These are phyloP conservation scores for Exophiala mesophila DNA, from an alignment of 2,329 filamentous ascomycete species.

Conservation along the genomic window DNA sequence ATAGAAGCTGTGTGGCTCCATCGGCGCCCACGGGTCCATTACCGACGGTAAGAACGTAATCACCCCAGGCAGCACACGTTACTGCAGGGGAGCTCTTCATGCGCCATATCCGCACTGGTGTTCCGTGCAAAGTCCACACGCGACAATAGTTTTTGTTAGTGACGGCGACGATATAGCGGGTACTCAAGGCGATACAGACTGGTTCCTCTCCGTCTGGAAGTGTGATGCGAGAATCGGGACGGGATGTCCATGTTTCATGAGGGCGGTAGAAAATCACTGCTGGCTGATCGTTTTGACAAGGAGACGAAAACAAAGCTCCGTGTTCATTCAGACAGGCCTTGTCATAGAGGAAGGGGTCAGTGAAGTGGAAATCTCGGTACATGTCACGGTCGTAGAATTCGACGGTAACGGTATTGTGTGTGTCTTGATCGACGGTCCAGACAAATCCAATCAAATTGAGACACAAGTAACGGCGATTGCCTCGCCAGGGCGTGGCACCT, in stretches of 20 bases:
- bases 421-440: slow-evolving; percentile 95
- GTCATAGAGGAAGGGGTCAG: slow-evolving; percentile 91
- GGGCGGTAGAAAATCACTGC: slow-evolving; percentile 93
- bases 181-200: slow-evolving; percentile 81
- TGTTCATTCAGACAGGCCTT: slow-evolving; percentile 76
- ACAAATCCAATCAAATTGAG: slow-evolving; percentile 91
- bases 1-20: slow-evolving; percentile 72
- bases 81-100: slow-evolving; percentile 88
- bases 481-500: slow-evolving; percentile 91
- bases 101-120: slow-evolving; percentile 81
- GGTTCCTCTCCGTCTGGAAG: slow-evolving; percentile 85
- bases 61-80: slow-evolving; percentile 87
- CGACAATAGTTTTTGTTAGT: slow-evolving; percentile 85
- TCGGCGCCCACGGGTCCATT: slow-evolving; percentile 81
- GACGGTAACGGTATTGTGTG: slow-evolving; percentile 87
- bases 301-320: slow-evolving; percentile 18
- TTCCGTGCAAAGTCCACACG: slow-evolving; percentile 87
- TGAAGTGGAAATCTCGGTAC: slow-evolving; percentile 94
- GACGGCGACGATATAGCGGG: slow-evolving; percentile 83
- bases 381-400: slow-evolving; percentile 96
- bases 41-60: slow-evolving; percentile 94
- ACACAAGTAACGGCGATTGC: slow-evolving; percentile 87
- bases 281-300: slow-evolving; percentile 53
- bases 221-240: slow-evolving; percentile 82
- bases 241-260: slow-evolving; percentile 91